Evolutionary conservation across 495 filamentous ascomycete genomes (phyloP), one percentile per base, ranked within the genome.

Genomic region (Podospora fimiseda): DNA sequence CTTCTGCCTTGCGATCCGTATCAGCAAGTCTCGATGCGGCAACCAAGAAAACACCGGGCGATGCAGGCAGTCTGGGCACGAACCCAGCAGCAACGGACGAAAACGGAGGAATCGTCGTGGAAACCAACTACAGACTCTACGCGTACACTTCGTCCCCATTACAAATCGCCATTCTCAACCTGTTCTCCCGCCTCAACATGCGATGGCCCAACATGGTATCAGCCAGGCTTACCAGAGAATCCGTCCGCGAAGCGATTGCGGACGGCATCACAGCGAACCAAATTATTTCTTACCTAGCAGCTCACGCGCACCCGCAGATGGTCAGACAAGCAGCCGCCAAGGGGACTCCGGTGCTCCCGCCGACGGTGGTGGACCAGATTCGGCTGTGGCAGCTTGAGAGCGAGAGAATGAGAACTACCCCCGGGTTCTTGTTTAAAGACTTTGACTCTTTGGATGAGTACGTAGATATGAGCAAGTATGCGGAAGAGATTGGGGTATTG

Each of bases 91-190:
- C 50, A 11, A 22, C 50, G 15, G n/a, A 56, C 14, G 30, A 53
- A 13, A 82, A 84, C 50, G 92, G 91, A 33, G 92, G 90, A 74
- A 89, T 98, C 62, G 87, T 98, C 59, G 78, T 97, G 59, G 93
- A 98, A 76, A 98, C 93, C n/a, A 98, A 98, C 72, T 96, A 96
- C 72, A 88, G 93, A 22, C 70, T 98, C 58, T 98, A 98, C 71
- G 93, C 93, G 24, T 98, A 97, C 72, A 96, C 94, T 5, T 83
- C 82, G 20, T 96, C 90, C 0, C 88, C 89, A 0, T 79, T 98
- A 0, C 90, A 95, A 66, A 97, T 96, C 57, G 88, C 89, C 48
- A 87, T 98, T 44, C 82, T 98, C n/a, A 81, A 84, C 27, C 84
- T 98, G 53, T 98, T 98, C 72, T 79, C 83, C 23, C 82, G 84